A percentile compares a stretch with the other conserved stretches of the same genome.
Conservation (phyloP, 495 filamentous ascomycete genomes). For the Pyronema domesticum region DNA sequence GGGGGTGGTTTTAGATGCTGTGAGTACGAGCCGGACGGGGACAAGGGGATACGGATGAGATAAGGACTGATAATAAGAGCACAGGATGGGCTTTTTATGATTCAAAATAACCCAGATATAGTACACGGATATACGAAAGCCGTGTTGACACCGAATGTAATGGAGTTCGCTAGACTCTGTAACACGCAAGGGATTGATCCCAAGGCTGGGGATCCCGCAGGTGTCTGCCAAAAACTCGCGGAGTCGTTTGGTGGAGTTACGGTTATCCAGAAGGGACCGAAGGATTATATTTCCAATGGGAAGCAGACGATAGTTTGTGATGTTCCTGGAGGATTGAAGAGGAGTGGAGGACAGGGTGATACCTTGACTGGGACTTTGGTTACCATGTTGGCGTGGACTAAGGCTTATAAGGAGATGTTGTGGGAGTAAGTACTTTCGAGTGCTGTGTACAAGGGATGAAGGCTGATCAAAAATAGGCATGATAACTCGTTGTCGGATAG, state of each 20-base stretch:
- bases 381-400: slow-evolving; percentile 72
- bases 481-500: slow-evolving; percentile 35
- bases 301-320: slow-evolving; percentile 54
- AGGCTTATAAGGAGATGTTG: slow-evolving; percentile 62
- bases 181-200: slow-evolving; percentile 35
- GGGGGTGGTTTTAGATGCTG: slow-evolving; percentile 75
- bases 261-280: slow-evolving; percentile 74
- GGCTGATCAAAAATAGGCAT: slow-evolving; percentile 23
- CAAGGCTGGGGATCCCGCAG: slow-evolving; percentile 31
- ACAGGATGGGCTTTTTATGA: slow-evolving; percentile 57
- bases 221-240: slow-evolving; percentile 54
- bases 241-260: slow-evolving; percentile 71
- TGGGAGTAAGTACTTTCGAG: slow-evolving; percentile 45
- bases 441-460: neutral
- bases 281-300: slow-evolving; percentile 75
- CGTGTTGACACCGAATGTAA: slow-evolving; percentile 85
- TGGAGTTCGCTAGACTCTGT: slow-evolving; percentile 74
- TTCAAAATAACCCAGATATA: slow-evolving; percentile 56
- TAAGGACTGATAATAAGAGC: too few relatives aligned
- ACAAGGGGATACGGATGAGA: too few relatives aligned
- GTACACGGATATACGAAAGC: slow-evolving; percentile 66
- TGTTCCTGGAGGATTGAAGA: slow-evolving; percentile 62
- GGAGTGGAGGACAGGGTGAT: slow-evolving; percentile 88
- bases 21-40: too few relatives aligned
- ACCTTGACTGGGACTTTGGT: slow-evolving; percentile 80